Base-by-base conservation (phyloP, 305 asterid genomes). In the Solanum hybrid region DNA sequence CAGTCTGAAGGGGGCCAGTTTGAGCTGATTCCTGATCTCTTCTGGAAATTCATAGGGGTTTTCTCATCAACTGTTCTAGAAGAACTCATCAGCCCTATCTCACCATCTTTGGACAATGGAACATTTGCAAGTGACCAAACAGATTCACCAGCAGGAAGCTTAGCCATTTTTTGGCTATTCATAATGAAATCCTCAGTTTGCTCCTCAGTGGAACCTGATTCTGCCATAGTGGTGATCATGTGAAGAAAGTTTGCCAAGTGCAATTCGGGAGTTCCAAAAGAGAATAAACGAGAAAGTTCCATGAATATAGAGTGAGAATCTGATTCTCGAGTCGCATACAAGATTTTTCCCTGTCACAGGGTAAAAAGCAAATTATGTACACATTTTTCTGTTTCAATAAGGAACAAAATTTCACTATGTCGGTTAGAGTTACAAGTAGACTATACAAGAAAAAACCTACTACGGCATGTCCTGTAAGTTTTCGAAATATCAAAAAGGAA, bases 221-320 rank as follows among this genome's bases (percentile, higher is more conserved):
- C 93, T 14, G 95, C 97, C 98, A 95, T 95, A 45, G 95, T 93
- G 8, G 95, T 95, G 89, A 96, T 92, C 98, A 97, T 95, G 92
- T 94, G 98, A 89, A 96, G 98, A 92, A 97, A 96, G 92, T 96
- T 97, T 26, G 99, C 99, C 65, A 97, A 91, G 89, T 95, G 97
- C 94, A 97, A 89, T 34, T 96, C 94, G 2, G 96, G 95, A 91
- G 91, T 85, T 89, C 95, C 98, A 61, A 89, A 89, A 82, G 90
- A 91, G 26, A 97, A 93, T 29, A 97, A 91, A 90, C 94, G 90
- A 84, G 99, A 96, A 73, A 96, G 88, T 92, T 97, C 98, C 92
- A 96, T 88, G 91, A 94, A 97, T 89, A 96, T 88, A 32, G 98
- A 87, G 91, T 96, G 99, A 36, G 95, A 88, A 92, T 96, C 97